Base-by-base conservation (phyloP, 371 early-diverging fungal genomes). In the Lichtheimia ramosa region DNA sequence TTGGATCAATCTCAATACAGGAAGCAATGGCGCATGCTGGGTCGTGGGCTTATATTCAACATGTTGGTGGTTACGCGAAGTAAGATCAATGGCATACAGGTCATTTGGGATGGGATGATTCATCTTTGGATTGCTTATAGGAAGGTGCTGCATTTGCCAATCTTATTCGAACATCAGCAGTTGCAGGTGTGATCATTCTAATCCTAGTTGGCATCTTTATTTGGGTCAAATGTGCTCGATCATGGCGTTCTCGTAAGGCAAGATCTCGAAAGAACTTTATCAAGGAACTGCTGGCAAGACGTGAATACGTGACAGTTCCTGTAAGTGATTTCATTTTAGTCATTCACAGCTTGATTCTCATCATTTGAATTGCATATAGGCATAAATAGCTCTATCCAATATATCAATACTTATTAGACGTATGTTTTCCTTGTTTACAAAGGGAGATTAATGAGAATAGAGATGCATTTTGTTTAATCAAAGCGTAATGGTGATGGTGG, bases 271-370 rank as follows among this genome's bases (percentile, higher is more conserved):
- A 70, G 43, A 62, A 64, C 5, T 62, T 71, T 49, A 71, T 73
- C 21, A 66, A 70, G 43, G 54, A 61, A 7, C 59, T 74, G 68
- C 49, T 78, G 52, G 56, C 63, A 12, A 62, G 61, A 51, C 63
- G 71, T 27, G 79, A 78, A 56, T 78, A 75, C 63, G 70, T 66
- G 15, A 78, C 79, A 6, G 67, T 75, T 14, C 79, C 79, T 20
- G 79, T 76, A 69, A 70, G 70, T 62, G 23, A 48, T 41, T 24
- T 43, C 16, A 24, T n/a, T 8, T 21, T 52, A 16, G 4, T 51
- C 28, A 20, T 43, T 13, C 43, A 34, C 34, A 34, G 34, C 34
- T 8, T 8, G 34, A 34, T 1, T 34, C 34, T 34, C 34, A 34
- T 2, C 10, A 34, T 8, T 3, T 8, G 34, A 34, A 34, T 34